Evolutionary conservation across 108 stramenopile genomes (phyloP).

Genomic region (Cyclotella choctawhatcheeana): DNA sequence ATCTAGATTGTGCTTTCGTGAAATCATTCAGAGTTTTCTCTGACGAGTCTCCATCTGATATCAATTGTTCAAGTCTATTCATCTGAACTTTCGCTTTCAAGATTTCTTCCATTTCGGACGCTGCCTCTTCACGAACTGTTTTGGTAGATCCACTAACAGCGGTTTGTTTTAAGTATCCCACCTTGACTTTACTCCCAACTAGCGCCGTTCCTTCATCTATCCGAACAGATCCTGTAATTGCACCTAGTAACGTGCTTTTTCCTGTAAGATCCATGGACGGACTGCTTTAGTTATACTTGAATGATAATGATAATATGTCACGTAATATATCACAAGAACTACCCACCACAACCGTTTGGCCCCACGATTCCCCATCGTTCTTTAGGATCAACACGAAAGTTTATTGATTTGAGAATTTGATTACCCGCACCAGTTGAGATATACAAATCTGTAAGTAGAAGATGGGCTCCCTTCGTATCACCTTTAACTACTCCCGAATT

Average conservation of each 20-base stretch:
- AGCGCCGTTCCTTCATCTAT: constrained; percentile 68
- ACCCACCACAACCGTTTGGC: constrained; percentile 66
- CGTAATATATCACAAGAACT: neutral
- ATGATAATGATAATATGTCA: neutral
- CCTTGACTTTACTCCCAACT: constrained; percentile 61
- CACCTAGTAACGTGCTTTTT: constrained; percentile 59
- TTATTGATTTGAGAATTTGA: constrained; percentile 61
- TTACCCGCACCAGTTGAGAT: constrained; percentile 66
- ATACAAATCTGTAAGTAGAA: constrained; percentile 68
- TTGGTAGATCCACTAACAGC: constrained; percentile 88
- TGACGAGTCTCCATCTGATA: constrained; percentile 60
- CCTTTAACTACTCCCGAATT: constrained; percentile 47
- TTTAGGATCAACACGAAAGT: constrained; percentile 79
- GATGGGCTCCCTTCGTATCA: constrained; percentile 81
- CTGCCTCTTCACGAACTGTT: constrained; percentile 89
- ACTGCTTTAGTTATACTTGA: neutral
- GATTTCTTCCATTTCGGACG: constrained; percentile 85
- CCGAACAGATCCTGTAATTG: constrained; percentile 64
- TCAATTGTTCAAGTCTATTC: constrained; percentile 43
- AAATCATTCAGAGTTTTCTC: constrained; percentile 71
- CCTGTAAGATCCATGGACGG: neutral
- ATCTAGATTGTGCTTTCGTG: constrained; percentile 62
- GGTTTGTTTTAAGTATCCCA: constrained; percentile 85
- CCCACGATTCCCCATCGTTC: constrained; percentile 79
- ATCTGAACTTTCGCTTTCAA: constrained; percentile 54